Base-by-base conservation (phyloP, 2,329 filamentous ascomycete species). In the Neonectria faginata region DNA sequence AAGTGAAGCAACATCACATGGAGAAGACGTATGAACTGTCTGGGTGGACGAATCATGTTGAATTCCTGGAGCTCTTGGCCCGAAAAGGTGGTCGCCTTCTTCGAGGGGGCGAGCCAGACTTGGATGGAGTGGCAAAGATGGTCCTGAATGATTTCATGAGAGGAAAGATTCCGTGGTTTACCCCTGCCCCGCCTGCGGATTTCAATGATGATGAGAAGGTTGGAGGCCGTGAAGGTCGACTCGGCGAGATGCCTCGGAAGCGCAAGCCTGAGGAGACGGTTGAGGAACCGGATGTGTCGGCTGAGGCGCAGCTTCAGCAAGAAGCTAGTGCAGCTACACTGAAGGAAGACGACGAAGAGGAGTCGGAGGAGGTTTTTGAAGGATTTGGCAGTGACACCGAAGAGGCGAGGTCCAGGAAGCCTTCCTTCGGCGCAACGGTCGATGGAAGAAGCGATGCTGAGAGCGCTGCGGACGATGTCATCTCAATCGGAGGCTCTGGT, bases 151-250 rank as follows among this genome's bases (percentile, higher is more conserved):
- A 99, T 76, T 99, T 98, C 77, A 88, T 98, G 75, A 85, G 96
- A 68, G 96, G 96, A 61, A 97, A 95, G 80, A 92, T 98, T 27
- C 96, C 96, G 1, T 99, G 97, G 96, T 99, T 94, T 76, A 96
- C 92, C 0, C 89, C 93, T 9, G 90, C 94, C 10, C 93, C 94
- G 2, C 83, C 81, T 14, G 81, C 82, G 3, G 85, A 87, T 10
- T 82, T 82, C 7, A 85, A 85, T 33, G 83, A 81, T 14, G 80
- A 80, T 11, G 81, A 82, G 33, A 81, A 79, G 41, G 80, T 90
- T n/a, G 88, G 90, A 66, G 92, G 92, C 5, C 88, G 94, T 51
- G 87, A 92, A 65, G 94, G 94, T 12, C 87, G 89, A 70, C 83
- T 97, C 0, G 94, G 94, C 18, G 93, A 97, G 79, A 97, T 97